Evolutionary conservation across 208 protist genomes (phyloP).

Genomic region (Leishmania arabica): DNA sequence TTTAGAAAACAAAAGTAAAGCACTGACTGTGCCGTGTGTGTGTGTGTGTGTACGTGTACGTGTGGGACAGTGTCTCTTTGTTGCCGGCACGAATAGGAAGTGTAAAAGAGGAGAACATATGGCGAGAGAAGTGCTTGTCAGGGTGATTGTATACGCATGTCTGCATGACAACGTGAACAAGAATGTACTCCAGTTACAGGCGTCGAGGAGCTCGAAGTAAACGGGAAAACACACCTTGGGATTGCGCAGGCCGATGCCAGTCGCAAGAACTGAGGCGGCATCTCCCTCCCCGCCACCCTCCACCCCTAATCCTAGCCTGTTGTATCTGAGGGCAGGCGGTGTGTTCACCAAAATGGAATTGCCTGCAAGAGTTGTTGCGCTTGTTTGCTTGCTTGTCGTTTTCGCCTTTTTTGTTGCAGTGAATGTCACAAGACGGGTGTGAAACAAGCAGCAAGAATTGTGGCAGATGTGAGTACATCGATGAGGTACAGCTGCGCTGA

Average conservation of each 20-base stretch:
- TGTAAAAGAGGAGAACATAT: neutral
- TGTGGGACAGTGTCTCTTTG: neutral
- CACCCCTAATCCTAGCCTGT: neutral
- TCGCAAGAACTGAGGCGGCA: neutral
- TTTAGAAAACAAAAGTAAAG: neutral
- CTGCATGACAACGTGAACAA: neutral
- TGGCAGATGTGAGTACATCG: neutral
- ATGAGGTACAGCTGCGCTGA: neutral
- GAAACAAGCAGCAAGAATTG: neutral
- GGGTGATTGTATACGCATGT: neutral
- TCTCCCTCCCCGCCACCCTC: neutral
- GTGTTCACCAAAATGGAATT: neutral
- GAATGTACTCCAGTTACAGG: neutral
- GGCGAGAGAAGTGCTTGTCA: neutral
- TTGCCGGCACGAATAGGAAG: neutral
- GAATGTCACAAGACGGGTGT: neutral
- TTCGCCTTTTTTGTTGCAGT: neutral
- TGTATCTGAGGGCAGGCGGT: neutral
- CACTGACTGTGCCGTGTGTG: neutral
- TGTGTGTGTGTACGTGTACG: neutral
- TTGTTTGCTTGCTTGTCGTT: neutral
- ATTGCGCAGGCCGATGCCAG: neutral
- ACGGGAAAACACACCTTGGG: neutral
- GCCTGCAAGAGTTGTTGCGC: neutral
- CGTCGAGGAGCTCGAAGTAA: neutral